Conservation (phyloP, 768 basidiomycete genomes). For the Tricholoma sp. region DNA sequence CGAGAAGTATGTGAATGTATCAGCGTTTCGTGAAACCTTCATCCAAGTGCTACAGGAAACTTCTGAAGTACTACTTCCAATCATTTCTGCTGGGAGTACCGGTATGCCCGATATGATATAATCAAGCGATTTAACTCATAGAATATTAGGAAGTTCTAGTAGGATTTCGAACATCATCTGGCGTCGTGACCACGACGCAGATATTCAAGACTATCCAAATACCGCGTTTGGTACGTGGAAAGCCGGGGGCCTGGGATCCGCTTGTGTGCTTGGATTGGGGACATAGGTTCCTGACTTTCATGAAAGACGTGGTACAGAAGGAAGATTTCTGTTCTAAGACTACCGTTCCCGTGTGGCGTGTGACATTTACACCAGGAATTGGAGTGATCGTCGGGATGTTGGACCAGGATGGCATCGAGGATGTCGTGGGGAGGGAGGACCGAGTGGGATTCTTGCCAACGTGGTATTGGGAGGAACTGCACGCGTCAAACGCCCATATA, state of each 20-base stretch:
- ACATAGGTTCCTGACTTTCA: constrained; percentile 50
- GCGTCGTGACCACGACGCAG: constrained; percentile 60
- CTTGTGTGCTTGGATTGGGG: constrained; percentile 71
- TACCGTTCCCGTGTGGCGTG: constrained; percentile 57
- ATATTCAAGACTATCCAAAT: constrained; percentile 75
- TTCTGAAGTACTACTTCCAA: constrained; percentile 91
- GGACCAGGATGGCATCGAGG: constrained; percentile 42
- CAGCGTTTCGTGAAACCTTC: background rate
- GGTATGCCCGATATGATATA: constrained; percentile 36
- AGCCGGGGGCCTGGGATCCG: constrained; percentile 75
- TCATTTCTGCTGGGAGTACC: constrained; percentile 92
- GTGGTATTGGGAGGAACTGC: constrained; percentile 58
- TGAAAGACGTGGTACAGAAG: constrained; percentile 33
- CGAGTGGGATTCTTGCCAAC: constrained; percentile 75
- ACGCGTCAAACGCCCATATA: constrained; percentile 2
- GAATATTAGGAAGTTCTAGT: constrained; percentile 68
- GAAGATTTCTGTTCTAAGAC: constrained; percentile 17
- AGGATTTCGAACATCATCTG: constrained; percentile 81
- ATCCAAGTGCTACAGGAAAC: constrained; percentile 48
- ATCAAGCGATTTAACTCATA: background rate
- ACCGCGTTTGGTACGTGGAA: constrained; percentile 73
- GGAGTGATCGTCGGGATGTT: constrained; percentile 53
- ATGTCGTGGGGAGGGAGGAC: constrained; percentile 64
- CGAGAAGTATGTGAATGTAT: constrained; percentile 54
- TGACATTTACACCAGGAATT: constrained; percentile 52